Evolutionary conservation across 2,329 filamentous ascomycete genomes (phyloP), one percentile per base, ranked within the genome.

Genomic region (Colletotrichum karsti): DNA sequence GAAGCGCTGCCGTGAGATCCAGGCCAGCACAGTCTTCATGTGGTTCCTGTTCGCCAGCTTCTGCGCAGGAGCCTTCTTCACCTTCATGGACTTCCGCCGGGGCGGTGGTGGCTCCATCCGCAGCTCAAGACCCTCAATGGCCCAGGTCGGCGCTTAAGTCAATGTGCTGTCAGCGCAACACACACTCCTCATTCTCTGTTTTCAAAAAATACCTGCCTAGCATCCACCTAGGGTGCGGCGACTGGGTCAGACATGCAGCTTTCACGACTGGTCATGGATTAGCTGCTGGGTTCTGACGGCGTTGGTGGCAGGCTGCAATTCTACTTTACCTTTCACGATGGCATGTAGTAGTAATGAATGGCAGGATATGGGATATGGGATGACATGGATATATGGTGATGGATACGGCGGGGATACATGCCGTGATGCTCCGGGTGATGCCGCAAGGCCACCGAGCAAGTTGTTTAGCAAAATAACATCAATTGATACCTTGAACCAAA

Each of bases 31-130:
- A 35, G 91, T 88, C 39, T 95, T 95, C 82, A 85, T 93, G 80
- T 95, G 91, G 91, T 94, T 95, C 81, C 86, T 93, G 54, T 93
- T 91, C 77, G 85, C 82, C 41, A 83, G 86, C 26, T 92, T 91
- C 74, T 80, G 83, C 28, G 89, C 82, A 4, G 85, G 85, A 42
- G 77, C 90, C 48, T 82, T 88, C 75, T 84, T 92, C 70, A 80
- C 85, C 62, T 77, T 89, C 73, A 80, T 82, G 67, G 84, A 85
- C 65, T 83, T 85, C 72, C 83, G 86, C 50, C 84, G 88, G 42
- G 80, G 84, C 60, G 77, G 79, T 64, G 79, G 81, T 58, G 81
- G 84, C 15, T 84, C 83, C 30, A 73, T 82, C 53, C 79, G 82
- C 69, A 78, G 78, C 44, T 79, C 78, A 30, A 80, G 78, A 26